A percentile compares a stretch with the other conserved stretches of the same genome.
Evolutionary conservation across 768 basidiomycete species (phyloP).

Genomic region (Sutorius australiensis): DNA sequence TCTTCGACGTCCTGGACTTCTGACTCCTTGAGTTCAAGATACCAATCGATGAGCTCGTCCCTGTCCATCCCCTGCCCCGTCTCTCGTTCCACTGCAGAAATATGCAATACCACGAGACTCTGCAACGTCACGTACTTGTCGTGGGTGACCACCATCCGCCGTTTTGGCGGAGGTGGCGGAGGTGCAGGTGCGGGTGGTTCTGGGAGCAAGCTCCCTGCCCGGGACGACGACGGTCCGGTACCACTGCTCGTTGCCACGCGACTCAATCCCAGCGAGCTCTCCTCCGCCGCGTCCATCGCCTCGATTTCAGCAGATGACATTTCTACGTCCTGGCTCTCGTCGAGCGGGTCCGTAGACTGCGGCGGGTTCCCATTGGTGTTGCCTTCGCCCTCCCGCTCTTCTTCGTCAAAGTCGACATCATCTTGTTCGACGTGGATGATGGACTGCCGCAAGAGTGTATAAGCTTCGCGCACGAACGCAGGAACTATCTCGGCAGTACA

Average conservation of each 20-base stretch:
- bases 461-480: constrained; percentile 93
- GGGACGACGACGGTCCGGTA: constrained; percentile 31
- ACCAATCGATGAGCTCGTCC: constrained; percentile 96
- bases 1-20: constrained; percentile 83
- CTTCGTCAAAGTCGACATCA: constrained; percentile 96
- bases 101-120: constrained; percentile 80
- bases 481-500: constrained; percentile 97
- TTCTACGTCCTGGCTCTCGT: constrained; percentile 57
- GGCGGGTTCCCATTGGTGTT: constrained; percentile 35
- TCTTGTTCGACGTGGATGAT: constrained; percentile 99
- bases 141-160: constrained; percentile 90
- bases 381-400: constrained; percentile 63
- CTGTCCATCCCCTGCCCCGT: constrained; percentile 76
- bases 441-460: constrained; percentile 87
- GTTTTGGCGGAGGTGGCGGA: constrained; percentile 49
- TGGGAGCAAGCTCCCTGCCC: constrained; percentile 25
- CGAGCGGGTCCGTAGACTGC: constrained; percentile 36
- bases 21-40: constrained; percentile 83
- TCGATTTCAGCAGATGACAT: constrained; percentile 63
- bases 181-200: constrained; percentile 32
- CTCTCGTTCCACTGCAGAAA: constrained; percentile 72
- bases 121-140: constrained; percentile 92
- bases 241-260: constrained; percentile 36
- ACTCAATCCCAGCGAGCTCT: constrained; percentile 40
- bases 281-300: constrained; percentile 48